A percentile compares a stretch with the other conserved stretches of the same genome.
These are phyloP conservation scores for Arachis stenosperma DNA, from an alignment of 306 rosid species.

Conservation along the genomic window DNA sequence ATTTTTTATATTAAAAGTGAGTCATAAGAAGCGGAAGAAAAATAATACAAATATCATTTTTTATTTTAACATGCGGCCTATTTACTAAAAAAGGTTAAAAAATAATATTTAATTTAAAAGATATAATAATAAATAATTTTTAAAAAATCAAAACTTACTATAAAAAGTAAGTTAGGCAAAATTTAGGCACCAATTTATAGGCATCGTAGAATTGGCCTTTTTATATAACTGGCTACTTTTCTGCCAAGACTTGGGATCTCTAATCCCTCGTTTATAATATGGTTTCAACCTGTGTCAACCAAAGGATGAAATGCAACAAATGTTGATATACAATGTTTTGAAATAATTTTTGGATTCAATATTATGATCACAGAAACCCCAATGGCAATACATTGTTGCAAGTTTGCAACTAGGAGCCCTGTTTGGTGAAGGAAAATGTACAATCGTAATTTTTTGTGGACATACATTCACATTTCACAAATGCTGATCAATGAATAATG, in stretches of 20 bases:
- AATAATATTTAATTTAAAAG: too few relatives aligned
- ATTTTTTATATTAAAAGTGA: too few relatives aligned
- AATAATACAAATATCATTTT: too few relatives aligned
- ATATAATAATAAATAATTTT: too few relatives aligned
- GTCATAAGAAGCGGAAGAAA: too few relatives aligned
- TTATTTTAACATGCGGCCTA: too few relatives aligned
- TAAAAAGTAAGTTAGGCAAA: too few relatives aligned
- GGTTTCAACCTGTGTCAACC: not conserved
- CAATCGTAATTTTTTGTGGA: not conserved
- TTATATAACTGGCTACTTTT: constrained; percentile 5
- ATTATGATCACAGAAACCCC: not conserved
- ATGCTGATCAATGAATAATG: constrained; percentile 28
- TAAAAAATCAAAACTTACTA: too few relatives aligned
- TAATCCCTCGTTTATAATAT: not conserved
- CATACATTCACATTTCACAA: constrained; percentile 32
- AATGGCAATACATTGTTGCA: constrained; percentile 28
- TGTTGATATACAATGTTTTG: constrained; percentile 3
- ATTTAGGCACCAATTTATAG: too few relatives aligned
- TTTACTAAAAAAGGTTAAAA: too few relatives aligned
- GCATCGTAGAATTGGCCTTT: too few relatives aligned
- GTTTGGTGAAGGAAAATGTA: constrained; percentile 19
- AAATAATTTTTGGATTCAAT: constrained; percentile 8
- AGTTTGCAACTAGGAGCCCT: constrained; percentile 10
- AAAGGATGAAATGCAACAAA: constrained; percentile 3
- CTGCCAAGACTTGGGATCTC: constrained; percentile 1